Conservation (phyloP, 805 yeast genomes). For the Saccharomycopsis fibuligera region DNA sequence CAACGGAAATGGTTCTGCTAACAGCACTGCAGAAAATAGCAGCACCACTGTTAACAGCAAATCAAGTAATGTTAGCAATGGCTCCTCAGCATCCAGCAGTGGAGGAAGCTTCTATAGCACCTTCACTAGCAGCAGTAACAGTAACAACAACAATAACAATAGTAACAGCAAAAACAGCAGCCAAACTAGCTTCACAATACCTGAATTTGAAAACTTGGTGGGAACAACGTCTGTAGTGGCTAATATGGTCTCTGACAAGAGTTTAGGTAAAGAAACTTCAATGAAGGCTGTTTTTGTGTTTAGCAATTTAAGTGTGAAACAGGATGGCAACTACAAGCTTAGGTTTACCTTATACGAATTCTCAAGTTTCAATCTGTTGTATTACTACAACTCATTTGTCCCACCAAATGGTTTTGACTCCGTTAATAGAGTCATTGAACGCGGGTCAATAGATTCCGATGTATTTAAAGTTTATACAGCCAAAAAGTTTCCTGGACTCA, state of each 20-base stretch:
- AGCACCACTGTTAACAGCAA: neutral
- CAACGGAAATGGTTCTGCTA: neutral
- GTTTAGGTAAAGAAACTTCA: constrained; percentile 1
- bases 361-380: constrained; percentile 8
- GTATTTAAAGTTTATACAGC: constrained; percentile 36
- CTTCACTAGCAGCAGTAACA: no score
- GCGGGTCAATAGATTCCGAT: constrained; percentile 28
- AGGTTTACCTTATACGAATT: constrained; percentile 19
- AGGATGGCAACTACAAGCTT: constrained; percentile 20
- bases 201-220: constrained; percentile 18
- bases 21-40: neutral
- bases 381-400: constrained; percentile 5
- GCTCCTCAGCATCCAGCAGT: no score
- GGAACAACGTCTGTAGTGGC: constrained; percentile 22
- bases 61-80: neutral
- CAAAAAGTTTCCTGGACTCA: constrained; percentile 40
- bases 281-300: constrained; percentile 22
- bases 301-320: constrained; percentile 21
- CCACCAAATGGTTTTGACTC: neutral
- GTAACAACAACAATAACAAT: neutral
- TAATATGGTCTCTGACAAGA: constrained; percentile 19
- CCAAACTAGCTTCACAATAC: neutral
- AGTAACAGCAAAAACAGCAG: neutral
- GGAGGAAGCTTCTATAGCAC: no score
- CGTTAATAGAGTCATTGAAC: constrained; percentile 9